Conservation (phyloP, 2,329 filamentous ascomycete genomes). For the Botryotinia convoluta region DNA sequence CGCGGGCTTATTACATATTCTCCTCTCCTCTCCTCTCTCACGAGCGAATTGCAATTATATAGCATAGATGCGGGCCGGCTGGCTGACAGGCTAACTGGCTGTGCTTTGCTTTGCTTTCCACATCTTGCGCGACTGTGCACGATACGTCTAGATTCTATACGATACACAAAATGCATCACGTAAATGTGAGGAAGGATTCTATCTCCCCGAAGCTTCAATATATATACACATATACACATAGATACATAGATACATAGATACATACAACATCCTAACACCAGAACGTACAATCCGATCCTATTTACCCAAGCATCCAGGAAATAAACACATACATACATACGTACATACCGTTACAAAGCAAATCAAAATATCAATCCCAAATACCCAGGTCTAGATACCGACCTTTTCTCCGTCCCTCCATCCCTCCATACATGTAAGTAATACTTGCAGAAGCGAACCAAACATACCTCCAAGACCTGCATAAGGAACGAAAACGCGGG, state of each 20-base stretch:
- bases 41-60: too few relatives aligned
- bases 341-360: too few relatives aligned
- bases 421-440: background rate
- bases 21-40: background rate
- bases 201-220: background rate
- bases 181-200: background rate
- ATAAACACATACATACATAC: too few relatives aligned
- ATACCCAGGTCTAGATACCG: too few relatives aligned
- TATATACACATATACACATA: background rate
- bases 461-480: background rate
- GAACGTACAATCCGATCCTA: background rate
- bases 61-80: background rate
- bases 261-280: background rate
- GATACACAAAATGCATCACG: background rate
- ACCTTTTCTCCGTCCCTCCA: too few relatives aligned
- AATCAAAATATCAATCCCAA: too few relatives aligned
- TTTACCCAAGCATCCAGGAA: background rate
- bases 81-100: background rate
- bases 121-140: background rate
- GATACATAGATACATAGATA: background rate
- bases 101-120: background rate
- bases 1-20: background rate
- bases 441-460: background rate
- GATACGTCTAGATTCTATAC: background rate
- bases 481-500: background rate